Evolutionary conservation across 2,329 filamentous ascomycete genomes (phyloP).

Genomic region (Metarhizium brunneum): DNA sequence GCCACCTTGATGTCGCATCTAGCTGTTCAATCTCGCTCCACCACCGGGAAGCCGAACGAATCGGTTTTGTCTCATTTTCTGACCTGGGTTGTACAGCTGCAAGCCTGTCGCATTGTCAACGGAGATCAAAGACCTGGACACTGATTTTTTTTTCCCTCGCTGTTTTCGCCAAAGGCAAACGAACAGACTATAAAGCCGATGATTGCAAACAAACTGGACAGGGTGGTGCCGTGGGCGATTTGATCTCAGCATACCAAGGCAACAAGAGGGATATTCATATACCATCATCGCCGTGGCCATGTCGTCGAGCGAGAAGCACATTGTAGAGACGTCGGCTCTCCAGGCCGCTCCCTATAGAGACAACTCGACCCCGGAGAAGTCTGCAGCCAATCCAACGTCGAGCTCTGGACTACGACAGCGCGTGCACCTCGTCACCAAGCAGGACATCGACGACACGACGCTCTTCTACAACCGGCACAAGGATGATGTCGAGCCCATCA

Average conservation of each 20-base stretch:
- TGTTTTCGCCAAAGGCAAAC: too few relatives aligned
- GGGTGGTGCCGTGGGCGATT: too few relatives aligned
- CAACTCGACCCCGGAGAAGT: background rate
- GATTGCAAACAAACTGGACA: too few relatives aligned
- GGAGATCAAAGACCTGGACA: too few relatives aligned
- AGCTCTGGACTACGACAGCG: background rate
- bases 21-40: background rate
- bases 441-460: constrained; percentile 14
- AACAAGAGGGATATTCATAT: background rate
- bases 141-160: too few relatives aligned
- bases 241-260: too few relatives aligned
- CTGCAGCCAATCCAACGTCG: background rate
- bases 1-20: constrained; percentile 1
- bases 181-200: too few relatives aligned
- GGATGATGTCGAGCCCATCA: constrained; percentile 7
- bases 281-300: background rate
- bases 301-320: background rate
- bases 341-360: background rate
- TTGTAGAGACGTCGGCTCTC: background rate
- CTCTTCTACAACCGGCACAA: constrained; percentile 15
- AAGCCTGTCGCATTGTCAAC: too few relatives aligned
- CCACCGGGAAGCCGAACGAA: background rate
- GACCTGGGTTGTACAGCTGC: too few relatives aligned
- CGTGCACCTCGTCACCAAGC: constrained; percentile 7
- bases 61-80: background rate